Evolutionary conservation across 768 basidiomycete genomes (phyloP), one percentile per base, ranked within the genome.

Genomic region (Scleroderma bovista): DNA sequence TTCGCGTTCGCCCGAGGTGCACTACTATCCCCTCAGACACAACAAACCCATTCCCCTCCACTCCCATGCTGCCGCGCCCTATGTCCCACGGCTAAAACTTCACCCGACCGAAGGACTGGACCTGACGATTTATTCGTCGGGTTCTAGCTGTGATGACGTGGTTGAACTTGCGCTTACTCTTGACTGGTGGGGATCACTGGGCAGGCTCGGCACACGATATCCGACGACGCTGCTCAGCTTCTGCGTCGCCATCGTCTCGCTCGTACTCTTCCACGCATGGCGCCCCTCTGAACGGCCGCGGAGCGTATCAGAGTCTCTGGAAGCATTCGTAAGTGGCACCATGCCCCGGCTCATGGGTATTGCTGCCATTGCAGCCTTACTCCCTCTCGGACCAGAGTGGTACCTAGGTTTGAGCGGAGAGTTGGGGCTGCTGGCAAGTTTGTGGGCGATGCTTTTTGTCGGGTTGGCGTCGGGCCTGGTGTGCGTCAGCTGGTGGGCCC

Each of bases 171-270:
- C 63, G 2, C 60, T 95, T n/a, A 66, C 68, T 13, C 60, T 95
- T 7, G 88, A 93, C 61, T 82, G 83, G 81, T 71, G 73, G 64
- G 73, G 78, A 10, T 89, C 85, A 2, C 51, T 90, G 6, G 89
- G 88, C 2, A 75, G 86, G 33, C 76, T 81, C 64, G 81, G 83
- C 1, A 70, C 82, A 16, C 75, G 95, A 20, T 97, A 91, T 68
- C 77, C 85, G 42, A 84, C 80, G 29, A 82, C 83, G 2, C 58
- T 88, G 1, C 71, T 84, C 3, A 77, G 78, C 23, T 96, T 93
- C 86, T 74, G 82, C 2, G 69, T 86, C 2, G 91, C 87, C 4
- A 66, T 90, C n/a, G 78, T 82, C 1, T 72, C 77, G 4, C 56
- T 88, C 15, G 58, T 84, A 1, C 48, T 87, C 19, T 83, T 78